Percentiles rank a stretch among this genome's conserved stretches.
These are phyloP conservation scores for Dipodascopsis tothii DNA, from an alignment of 805 yeast genomes.

Conservation along the genomic window DNA sequence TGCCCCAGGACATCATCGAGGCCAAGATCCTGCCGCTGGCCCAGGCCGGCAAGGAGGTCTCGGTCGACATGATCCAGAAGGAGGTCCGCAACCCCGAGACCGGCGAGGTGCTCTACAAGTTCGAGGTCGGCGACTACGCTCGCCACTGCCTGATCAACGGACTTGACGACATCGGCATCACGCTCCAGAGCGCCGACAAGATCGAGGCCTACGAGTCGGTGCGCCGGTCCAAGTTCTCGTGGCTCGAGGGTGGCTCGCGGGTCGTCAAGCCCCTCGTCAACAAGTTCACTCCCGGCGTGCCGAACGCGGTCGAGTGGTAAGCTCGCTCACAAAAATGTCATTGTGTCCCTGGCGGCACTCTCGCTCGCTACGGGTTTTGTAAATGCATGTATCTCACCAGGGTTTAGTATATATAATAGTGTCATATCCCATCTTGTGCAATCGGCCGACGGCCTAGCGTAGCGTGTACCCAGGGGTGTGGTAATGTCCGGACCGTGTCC, in stretches of 20 bases:
- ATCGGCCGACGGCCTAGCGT: too few relatives aligned
- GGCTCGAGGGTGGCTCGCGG: slow-evolving; percentile 40
- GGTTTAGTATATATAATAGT: too few relatives aligned
- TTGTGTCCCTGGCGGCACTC: too few relatives aligned
- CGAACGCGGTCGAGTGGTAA: slow-evolving; percentile 21
- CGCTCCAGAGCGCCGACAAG: slow-evolving; percentile 77
- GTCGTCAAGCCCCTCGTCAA: slow-evolving; percentile 16
- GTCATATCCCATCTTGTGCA: too few relatives aligned
- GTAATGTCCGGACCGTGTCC: too few relatives aligned
- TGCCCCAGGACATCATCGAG: slow-evolving; percentile 68
- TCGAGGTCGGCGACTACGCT: slow-evolving; percentile 85
- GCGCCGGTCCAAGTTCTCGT: slow-evolving; percentile 76
- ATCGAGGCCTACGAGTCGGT: slow-evolving; percentile 66
- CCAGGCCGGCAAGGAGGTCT: slow-evolving; percentile 57
- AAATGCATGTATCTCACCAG: too few relatives aligned
- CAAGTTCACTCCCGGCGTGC: slow-evolving; percentile 22
- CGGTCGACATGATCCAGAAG: slow-evolving; percentile 83
- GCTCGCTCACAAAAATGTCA: too few relatives aligned
- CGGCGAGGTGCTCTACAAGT: slow-evolving; percentile 70
- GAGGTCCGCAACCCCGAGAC: slow-evolving; percentile 52
- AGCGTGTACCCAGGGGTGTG: too few relatives aligned
- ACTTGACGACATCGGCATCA: slow-evolving; percentile 92
- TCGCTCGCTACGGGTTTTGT: too few relatives aligned
- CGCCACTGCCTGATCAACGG: slow-evolving; percentile 93
- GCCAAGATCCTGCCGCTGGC: slow-evolving; percentile 76